Percentiles rank a stretch among this genome's conserved stretches.
Conservation (phyloP, 2,329 filamentous ascomycete species). For the Dothiorella sarmentorum region DNA sequence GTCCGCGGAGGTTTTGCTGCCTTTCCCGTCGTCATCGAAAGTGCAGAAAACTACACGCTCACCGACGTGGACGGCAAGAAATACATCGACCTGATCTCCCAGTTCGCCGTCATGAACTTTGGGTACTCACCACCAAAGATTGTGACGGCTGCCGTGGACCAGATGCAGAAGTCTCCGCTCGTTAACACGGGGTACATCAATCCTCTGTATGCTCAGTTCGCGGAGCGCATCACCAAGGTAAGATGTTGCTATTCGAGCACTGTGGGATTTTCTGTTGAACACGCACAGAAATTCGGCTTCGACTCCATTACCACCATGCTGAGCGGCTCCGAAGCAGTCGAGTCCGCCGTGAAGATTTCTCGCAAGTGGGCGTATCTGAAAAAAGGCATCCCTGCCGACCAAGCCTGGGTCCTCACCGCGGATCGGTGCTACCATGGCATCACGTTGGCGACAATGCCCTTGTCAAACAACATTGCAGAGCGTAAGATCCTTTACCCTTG, state of each 20-base stretch:
- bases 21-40: not conserved
- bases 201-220: not conserved
- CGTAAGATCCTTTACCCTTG: conserved; percentile 75
- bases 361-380: conserved; percentile 87
- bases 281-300: conserved; percentile 51
- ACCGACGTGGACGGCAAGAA: not conserved
- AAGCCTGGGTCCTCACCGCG: conserved; percentile 60
- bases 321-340: conserved; percentile 87
- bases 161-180: not conserved
- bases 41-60: not conserved
- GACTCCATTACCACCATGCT: conserved; percentile 88
- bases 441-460: conserved; percentile 72
- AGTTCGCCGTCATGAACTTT: not conserved
- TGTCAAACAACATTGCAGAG: conserved; percentile 72
- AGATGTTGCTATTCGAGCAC: too few species aligned
- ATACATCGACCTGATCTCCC: not conserved
- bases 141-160: not conserved
- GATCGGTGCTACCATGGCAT: conserved; percentile 63
- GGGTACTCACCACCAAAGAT: not conserved
- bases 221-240: not conserved
- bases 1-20: not conserved
- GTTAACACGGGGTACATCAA: not conserved
- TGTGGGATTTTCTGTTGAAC: too few species aligned
- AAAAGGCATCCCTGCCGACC: conserved; percentile 71
- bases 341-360: conserved; percentile 90